Conservation (phyloP, 2,329 filamentous ascomycete genomes). For the Ceratocystis diversiconidia region DNA sequence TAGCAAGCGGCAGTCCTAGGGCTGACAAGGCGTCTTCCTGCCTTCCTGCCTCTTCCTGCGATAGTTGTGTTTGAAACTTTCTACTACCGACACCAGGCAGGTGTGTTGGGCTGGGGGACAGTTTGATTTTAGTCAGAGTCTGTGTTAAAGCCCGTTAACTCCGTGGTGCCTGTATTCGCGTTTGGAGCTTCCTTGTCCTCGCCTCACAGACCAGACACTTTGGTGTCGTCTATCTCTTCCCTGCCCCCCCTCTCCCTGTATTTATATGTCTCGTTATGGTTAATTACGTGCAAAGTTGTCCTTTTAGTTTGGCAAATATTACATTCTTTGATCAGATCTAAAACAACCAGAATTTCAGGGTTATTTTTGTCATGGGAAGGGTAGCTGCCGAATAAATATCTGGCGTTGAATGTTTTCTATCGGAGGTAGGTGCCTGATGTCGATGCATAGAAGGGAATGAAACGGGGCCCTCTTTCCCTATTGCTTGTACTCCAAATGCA, state of each 20-base stretch:
- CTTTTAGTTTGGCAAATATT: not conserved
- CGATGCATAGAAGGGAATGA: not conserved
- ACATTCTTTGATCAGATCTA: not conserved
- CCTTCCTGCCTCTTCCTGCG: not conserved
- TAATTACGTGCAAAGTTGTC: not conserved
- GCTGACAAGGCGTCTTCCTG: not conserved
- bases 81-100: not conserved
- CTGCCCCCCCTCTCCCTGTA: not conserved
- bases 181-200: not conserved
- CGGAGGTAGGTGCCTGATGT: not conserved
- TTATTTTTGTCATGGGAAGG: not conserved
- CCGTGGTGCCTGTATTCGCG: not conserved
- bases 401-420: not conserved
- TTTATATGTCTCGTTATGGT: not conserved
- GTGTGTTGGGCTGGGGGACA: not conserved
- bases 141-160: not conserved
- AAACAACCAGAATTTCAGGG: not conserved
- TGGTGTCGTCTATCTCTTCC: not conserved
- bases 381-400: not conserved
- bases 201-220: not conserved
- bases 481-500: not conserved
- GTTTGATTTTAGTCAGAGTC: not conserved
- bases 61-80: not conserved
- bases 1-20: not conserved
- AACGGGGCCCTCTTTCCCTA: not conserved